These are phyloP conservation scores for Apiospora saccharicola DNA, from an alignment of 2,329 filamentous ascomycete genomes.

Conservation along the genomic window DNA sequence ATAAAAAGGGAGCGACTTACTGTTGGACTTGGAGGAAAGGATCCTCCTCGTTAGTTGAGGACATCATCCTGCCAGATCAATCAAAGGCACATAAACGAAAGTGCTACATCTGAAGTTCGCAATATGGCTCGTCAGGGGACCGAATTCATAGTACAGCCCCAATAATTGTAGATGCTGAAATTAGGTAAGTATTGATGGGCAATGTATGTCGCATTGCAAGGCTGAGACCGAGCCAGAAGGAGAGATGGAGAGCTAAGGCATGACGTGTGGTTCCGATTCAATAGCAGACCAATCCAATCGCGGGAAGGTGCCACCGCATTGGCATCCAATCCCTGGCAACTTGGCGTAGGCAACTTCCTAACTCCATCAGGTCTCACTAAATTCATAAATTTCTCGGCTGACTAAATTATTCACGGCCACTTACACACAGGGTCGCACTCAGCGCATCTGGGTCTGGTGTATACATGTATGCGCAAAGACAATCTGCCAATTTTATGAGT, in stretches of 20 bases:
- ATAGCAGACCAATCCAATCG: background rate
- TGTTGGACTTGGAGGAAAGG: slow-evolving; percentile 77
- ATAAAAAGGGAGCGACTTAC: slow-evolving; percentile 50
- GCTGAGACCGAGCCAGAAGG: background rate
- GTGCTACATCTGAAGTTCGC: slow-evolving; percentile 20
- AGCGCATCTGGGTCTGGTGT: background rate
- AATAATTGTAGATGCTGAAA: background rate
- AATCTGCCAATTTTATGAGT: background rate
- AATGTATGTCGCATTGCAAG: slow-evolving; percentile 15
- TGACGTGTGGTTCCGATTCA: slow-evolving; percentile 22
- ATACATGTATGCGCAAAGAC: background rate
- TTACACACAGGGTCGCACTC: slow-evolving; percentile 9
- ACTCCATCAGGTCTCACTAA: slow-evolving; percentile 21
- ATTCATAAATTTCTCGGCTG: slow-evolving; percentile 3
- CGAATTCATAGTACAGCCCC: background rate
- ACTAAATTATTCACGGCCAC: slow-evolving; percentile 7
- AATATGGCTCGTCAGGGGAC: background rate
- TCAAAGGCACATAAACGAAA: background rate
- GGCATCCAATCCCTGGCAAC: background rate
- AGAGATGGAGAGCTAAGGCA: background rate
- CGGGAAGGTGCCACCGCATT: background rate
- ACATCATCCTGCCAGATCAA: slow-evolving; percentile 64
- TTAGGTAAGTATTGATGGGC: background rate
- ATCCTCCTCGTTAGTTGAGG: slow-evolving; percentile 71
- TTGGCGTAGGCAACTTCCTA: background rate